Evolutionary conservation across 306 rosid genomes (phyloP), one percentile per base, ranked within the genome.

Genomic region (Rosa persica): DNA sequence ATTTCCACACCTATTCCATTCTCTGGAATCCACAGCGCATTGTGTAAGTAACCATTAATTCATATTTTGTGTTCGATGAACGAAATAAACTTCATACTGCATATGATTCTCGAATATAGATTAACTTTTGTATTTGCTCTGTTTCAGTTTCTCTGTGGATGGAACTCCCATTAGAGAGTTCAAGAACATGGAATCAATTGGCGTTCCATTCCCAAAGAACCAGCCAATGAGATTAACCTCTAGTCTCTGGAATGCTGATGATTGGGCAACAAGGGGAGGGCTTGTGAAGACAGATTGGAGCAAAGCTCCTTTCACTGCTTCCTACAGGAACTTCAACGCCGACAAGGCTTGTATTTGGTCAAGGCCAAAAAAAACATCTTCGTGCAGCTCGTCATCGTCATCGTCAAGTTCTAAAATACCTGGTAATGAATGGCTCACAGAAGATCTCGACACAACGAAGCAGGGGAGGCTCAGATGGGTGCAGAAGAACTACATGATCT

Each of bases 241-340:
- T 0, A 92, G 93, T 66, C 76, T 92, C 0, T 92, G 94, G 97
- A 88, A 90, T 81, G 93, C 96, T 0, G 96, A 93, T 67, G 97
- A 93, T 39, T 93, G 93, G 97, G 97, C 97, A 4, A 93, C 96
- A 1, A 90, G 96, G 22, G 96, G 97, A 0, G 97, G 94, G 0
- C 82, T 87, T 2, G 91, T 90, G 8, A 92, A 90, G 66, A 86
- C 97, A 1, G 90, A 92, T 64, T 92, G 97, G 95, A 52, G 55
- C 8, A 34, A 77, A 25, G 94, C 93, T 6, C 93, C 97, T 0
- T 92, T 90, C 81, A 77, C 88, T 0, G 90, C 94, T 1, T 78
- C 91, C 0, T 92, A 88, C 61, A 85, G 89, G 6, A 90, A 89
- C 23, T 90, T 88, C 84, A 82, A 86, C 38, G 91, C 97, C 19